phyloP scores from a whole-genome alignment of 345 rosid species.

The Linum usitatissimum region DNA sequence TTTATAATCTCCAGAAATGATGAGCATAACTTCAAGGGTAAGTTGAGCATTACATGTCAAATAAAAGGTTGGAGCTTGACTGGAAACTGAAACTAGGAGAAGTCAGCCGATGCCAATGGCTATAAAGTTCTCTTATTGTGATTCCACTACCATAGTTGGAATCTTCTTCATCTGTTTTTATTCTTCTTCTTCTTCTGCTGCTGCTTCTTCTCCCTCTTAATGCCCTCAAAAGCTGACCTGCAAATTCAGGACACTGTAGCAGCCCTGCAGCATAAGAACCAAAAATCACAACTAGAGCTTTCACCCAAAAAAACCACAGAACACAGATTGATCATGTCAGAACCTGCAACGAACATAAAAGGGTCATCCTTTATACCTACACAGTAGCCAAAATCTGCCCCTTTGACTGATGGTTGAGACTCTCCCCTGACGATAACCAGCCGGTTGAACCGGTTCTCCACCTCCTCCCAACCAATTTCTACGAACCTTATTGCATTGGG shows the following conservation, averaged over 20 bases:
- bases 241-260: slow-evolving; percentile 31
- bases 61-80: slow-evolving; percentile 31
- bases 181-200: too few species aligned
- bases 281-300: not conserved
- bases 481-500: slow-evolving; percentile 19
- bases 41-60: slow-evolving; percentile 31
- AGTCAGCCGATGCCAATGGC: slow-evolving; percentile 29
- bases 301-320: not conserved
- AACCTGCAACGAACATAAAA: not conserved
- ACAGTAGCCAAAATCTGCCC: slow-evolving; percentile 41
- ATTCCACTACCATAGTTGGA: slow-evolving; percentile 21
- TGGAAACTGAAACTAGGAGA: slow-evolving; percentile 17
- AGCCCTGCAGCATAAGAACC: slow-evolving; percentile 19
- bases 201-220: slow-evolving; percentile 25
- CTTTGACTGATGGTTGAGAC: slow-evolving; percentile 19
- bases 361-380: slow-evolving; percentile 19
- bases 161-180: not conserved
- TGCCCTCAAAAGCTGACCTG: slow-evolving; percentile 32
- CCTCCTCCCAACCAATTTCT: slow-evolving; percentile 27
- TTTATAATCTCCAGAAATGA: too few species aligned
- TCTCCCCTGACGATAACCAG: slow-evolving; percentile 16
- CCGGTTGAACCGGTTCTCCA: slow-evolving; percentile 30
- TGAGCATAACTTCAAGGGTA: too few species aligned
- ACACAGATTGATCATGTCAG: not conserved
- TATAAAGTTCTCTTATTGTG: slow-evolving; percentile 26